A percentile compares a stretch with the other conserved stretches of the same genome.
Conservation (phyloP, 306 rosid genomes). For the Comarum palustre region DNA sequence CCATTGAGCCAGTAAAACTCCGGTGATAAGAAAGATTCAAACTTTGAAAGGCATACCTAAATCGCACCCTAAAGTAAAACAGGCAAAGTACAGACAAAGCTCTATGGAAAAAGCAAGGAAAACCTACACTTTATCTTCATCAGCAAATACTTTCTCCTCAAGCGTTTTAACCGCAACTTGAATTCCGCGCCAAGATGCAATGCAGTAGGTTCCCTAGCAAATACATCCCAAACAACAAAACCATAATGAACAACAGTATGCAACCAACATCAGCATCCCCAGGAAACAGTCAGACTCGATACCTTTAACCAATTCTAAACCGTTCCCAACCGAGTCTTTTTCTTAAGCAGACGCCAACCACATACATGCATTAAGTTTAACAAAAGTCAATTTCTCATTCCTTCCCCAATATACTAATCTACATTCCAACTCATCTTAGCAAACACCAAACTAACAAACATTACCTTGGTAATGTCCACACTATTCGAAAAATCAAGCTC, state of each 20-base stretch:
- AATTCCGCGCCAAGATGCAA: constrained; percentile 82
- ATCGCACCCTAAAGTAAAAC: constrained; percentile 4
- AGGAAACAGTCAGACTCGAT: neutral
- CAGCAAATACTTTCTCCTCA: constrained; percentile 61
- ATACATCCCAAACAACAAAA: constrained; percentile 16
- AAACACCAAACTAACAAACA: neutral
- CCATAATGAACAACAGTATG: neutral
- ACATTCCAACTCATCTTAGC: neutral
- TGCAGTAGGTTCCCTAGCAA: constrained; percentile 65
- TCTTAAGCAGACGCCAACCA: neutral
- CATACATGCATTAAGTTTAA: neutral
- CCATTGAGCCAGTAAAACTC: constrained; percentile 18
- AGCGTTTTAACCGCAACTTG: constrained; percentile 82
- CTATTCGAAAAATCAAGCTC: constrained; percentile 85
- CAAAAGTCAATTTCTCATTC: neutral
- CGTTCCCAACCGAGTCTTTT: neutral
- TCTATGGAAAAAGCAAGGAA: constrained; percentile 24
- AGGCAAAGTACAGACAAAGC: constrained; percentile 11
- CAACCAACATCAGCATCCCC: constrained; percentile 8
- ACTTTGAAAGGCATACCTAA: neutral
- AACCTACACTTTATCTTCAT: constrained; percentile 93
- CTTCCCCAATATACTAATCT: neutral
- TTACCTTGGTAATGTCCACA: constrained; percentile 69
- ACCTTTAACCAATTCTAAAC: constrained; percentile 1
- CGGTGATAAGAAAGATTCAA: constrained; percentile 21